Evolutionary conservation across 2,329 filamentous ascomycete genomes (phyloP).

Genomic region (Daldinia eschscholtzii): DNA sequence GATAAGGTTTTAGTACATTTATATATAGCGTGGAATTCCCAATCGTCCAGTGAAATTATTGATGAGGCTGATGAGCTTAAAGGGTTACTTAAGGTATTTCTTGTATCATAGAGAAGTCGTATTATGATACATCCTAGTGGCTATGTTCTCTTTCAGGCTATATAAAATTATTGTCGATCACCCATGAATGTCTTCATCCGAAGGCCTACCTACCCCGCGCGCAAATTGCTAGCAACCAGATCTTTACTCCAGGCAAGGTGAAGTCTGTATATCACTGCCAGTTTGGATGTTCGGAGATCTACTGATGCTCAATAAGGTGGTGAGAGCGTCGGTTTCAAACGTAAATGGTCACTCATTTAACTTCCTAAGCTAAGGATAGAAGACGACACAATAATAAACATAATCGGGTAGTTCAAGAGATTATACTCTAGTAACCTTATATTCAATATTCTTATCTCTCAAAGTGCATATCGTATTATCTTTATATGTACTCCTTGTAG

Average conservation of each 20-base stretch:
- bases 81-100: background rate
- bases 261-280: slow-evolving; percentile 25
- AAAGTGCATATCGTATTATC: background rate
- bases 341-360: background rate
- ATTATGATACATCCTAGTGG: background rate
- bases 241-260: background rate
- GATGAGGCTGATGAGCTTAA: background rate
- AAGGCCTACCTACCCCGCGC: slow-evolving; percentile 28
- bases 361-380: background rate
- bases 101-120: background rate
- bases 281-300: slow-evolving; percentile 22
- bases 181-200: slow-evolving; percentile 16
- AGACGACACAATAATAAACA: background rate
- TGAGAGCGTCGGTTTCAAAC: background rate
- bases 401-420: background rate
- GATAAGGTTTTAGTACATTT: background rate
- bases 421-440: background rate
- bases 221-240: background rate
- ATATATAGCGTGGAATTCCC: background rate
- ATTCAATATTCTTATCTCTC: background rate
- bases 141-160: slow-evolving; percentile 29
- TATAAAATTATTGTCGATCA: slow-evolving; percentile 22
- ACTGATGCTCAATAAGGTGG: slow-evolving; percentile 8
- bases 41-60: background rate
- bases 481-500: no score